These are phyloP conservation scores for Syzygium malaccense DNA, from an alignment of 441 rosid genomes.

Conservation along the genomic window DNA sequence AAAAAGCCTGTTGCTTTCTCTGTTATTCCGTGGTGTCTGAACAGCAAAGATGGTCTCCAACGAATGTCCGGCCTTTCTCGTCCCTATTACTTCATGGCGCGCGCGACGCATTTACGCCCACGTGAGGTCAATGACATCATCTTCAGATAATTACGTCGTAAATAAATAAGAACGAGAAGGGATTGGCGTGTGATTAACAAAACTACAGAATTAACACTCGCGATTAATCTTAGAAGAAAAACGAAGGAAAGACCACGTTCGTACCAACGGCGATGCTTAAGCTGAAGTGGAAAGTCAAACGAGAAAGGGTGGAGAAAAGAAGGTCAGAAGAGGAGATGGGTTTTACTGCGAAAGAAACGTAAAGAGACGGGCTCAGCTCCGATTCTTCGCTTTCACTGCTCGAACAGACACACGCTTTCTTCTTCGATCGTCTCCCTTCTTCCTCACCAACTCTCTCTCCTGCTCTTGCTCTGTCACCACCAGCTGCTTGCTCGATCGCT, in stretches of 20 bases:
- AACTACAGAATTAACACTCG: not conserved
- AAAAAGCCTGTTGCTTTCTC: not conserved
- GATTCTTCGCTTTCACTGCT: not conserved
- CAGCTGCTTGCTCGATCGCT: not conserved
- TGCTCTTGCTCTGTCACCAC: not conserved
- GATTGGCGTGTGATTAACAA: not conserved
- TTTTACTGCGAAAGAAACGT: not conserved
- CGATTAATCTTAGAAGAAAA: not conserved
- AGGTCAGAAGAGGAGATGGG: not conserved
- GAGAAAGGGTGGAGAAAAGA: not conserved
- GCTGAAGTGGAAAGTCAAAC: not conserved
- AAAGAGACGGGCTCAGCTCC: not conserved
- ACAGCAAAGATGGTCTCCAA: not conserved
- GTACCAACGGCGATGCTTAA: not conserved
- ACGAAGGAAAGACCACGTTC: not conserved
- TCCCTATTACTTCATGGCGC: not conserved
- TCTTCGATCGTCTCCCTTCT: not conserved
- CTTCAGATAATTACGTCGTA: not conserved
- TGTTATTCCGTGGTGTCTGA: not conserved
- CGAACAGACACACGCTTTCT: not conserved
- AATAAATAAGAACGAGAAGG: not conserved
- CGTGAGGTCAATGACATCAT: not conserved
- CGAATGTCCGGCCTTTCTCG: not conserved
- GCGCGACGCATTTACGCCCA: not conserved
- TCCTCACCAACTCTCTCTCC: not conserved